These are phyloP conservation scores for Ophiorrhiza pumila DNA, from an alignment of 257 asterid species.

Conservation along the genomic window DNA sequence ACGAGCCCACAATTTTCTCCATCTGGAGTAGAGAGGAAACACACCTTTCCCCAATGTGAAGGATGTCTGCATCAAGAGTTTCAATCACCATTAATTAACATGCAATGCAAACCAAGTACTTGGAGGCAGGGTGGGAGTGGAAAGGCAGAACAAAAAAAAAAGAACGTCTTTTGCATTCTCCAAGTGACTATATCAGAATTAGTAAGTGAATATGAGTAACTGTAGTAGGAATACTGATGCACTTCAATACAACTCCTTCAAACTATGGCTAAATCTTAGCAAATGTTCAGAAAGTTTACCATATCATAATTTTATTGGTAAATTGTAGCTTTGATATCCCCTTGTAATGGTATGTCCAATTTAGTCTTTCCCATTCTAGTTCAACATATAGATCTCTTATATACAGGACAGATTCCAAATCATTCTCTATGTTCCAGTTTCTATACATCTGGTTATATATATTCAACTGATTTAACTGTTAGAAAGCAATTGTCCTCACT, in stretches of 20 bases:
- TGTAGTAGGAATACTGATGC: background rate
- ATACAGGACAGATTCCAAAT: background rate
- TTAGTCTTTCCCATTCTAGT: background rate
- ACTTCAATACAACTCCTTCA: background rate
- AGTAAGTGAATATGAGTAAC: background rate
- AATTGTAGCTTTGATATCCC: background rate
- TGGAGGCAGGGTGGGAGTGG: background rate
- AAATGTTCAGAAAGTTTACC: background rate
- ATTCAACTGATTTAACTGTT: no score
- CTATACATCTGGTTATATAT: no score
- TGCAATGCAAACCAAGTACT: background rate
- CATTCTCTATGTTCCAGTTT: background rate
- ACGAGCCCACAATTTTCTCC: constrained; percentile 99
- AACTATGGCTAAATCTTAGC: background rate
- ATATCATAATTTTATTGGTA: background rate
- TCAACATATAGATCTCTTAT: background rate
- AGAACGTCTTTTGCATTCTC: background rate
- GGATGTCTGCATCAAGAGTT: constrained; percentile 63
- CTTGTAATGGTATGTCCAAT: background rate
- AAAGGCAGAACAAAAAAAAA: background rate
- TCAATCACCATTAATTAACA: constrained; percentile 22
- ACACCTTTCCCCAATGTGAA: constrained; percentile 95
- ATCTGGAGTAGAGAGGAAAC: constrained; percentile 92
- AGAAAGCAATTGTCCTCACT: no score
- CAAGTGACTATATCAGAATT: background rate